These are phyloP conservation scores for Pythium myriotylum DNA, from an alignment of 352 stramenopile species.

Conservation along the genomic window DNA sequence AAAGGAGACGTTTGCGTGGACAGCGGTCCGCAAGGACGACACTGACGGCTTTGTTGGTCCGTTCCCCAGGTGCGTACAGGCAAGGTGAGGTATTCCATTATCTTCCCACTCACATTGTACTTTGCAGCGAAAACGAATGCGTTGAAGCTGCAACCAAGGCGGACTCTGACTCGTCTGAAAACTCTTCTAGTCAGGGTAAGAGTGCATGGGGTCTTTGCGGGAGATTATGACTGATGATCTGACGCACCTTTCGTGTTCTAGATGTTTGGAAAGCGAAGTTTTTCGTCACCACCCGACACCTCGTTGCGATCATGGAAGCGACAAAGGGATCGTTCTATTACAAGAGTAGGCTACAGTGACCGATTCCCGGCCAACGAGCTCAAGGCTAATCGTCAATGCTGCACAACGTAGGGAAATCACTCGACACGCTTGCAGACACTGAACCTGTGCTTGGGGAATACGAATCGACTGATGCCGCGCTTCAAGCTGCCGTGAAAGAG, in stretches of 20 bases:
- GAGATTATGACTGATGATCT: background rate
- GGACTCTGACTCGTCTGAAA: background rate
- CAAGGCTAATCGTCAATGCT: background rate
- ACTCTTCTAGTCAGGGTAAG: slow-evolving; percentile 19
- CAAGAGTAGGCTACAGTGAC: slow-evolving; percentile 36
- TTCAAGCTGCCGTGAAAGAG: slow-evolving; percentile 44
- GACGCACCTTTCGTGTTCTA: background rate
- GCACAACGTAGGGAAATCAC: slow-evolving; percentile 44
- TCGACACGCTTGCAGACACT: slow-evolving; percentile 55
- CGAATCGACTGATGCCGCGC: slow-evolving; percentile 44
- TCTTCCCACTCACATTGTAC: background rate
- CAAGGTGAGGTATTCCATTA: too few species aligned
- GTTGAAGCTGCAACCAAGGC: slow-evolving; percentile 32
- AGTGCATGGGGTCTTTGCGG: background rate
- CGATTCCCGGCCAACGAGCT: too few species aligned
- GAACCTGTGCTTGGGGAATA: slow-evolving; percentile 72
- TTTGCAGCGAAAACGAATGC: slow-evolving; percentile 32
- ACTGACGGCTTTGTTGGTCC: slow-evolving; percentile 52
- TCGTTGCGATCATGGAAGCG: slow-evolving; percentile 56
- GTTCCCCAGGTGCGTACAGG: slow-evolving; percentile 55
- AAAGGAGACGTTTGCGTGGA: slow-evolving; percentile 52
- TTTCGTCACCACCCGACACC: slow-evolving; percentile 33
- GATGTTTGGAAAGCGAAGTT: slow-evolving; percentile 40
- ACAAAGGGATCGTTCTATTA: slow-evolving; percentile 59
- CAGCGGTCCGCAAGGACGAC: slow-evolving; percentile 45